phyloP scores from a whole-genome alignment of 768 basidiomycete species.

The Lactarius pseudohatsudake region DNA sequence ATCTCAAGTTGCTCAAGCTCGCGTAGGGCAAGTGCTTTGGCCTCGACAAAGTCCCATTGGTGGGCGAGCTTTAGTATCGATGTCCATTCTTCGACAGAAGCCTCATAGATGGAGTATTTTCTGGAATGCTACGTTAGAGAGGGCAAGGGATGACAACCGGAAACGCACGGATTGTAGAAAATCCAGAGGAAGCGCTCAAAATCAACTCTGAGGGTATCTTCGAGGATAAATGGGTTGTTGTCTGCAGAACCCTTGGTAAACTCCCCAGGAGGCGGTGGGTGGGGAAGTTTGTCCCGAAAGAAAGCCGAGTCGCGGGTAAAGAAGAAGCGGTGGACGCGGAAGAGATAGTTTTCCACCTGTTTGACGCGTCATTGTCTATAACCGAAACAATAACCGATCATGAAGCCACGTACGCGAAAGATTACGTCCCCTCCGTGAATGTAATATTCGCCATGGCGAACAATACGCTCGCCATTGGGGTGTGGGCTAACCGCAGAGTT shows the following conservation, averaged over 20 bases:
- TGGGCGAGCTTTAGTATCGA: conserved; percentile 53
- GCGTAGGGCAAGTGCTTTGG: conserved; percentile 51
- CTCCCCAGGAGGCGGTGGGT: conserved; percentile 32
- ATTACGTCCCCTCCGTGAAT: conserved; percentile 53
- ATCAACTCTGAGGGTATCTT: conserved; percentile 32
- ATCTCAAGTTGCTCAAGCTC: conserved; percentile 50
- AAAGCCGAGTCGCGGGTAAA: conserved; percentile 36
- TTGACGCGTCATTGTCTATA: conserved; percentile 3
- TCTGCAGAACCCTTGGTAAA: conserved; percentile 35
- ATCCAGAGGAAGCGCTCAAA: conserved; percentile 38
- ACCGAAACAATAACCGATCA: conserved; percentile 4
- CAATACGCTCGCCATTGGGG: conserved; percentile 31
- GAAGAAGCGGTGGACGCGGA: conserved; percentile 32
- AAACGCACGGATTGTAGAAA: conserved; percentile 38
- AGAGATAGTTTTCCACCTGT: conserved; percentile 25
- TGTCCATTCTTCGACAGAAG: conserved; percentile 51
- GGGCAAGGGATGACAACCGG: not conserved
- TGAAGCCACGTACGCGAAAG: conserved; percentile 33
- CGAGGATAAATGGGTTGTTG: conserved; percentile 34
- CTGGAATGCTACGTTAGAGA: conserved; percentile 37
- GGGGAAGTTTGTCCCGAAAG: conserved; percentile 35
- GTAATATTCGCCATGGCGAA: conserved; percentile 44
- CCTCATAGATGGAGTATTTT: conserved; percentile 54
- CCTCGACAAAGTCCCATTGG: conserved; percentile 54
- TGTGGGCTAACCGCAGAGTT: conserved; percentile 22